Percentiles rank a stretch among this genome's conserved stretches.
These are phyloP conservation scores for Taphrina pruni DNA, from an alignment of 1,139 yeast species.

Conservation along the genomic window DNA sequence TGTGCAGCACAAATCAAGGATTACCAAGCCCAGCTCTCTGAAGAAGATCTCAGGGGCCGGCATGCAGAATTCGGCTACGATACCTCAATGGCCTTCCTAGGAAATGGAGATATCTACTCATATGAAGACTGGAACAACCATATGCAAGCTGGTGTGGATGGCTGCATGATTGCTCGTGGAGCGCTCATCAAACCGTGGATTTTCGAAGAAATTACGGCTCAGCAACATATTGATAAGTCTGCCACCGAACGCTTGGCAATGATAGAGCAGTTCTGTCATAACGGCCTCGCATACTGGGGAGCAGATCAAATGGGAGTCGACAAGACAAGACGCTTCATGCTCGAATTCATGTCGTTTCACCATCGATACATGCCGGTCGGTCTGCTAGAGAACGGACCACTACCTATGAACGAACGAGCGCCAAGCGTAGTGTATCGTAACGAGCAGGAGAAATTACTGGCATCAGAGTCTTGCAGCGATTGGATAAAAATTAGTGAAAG, in stretches of 20 bases:
- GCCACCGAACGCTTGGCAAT: conserved; percentile 87
- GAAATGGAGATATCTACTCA: conserved; percentile 91
- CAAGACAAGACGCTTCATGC: conserved; percentile 83
- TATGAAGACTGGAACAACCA: conserved; percentile 88
- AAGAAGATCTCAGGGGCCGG: conserved; percentile 18
- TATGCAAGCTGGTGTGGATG: conserved; percentile 76
- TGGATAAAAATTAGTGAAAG: conserved; percentile 97
- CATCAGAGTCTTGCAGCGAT: conserved; percentile 81
- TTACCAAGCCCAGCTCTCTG: conserved; percentile 32
- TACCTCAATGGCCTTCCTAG: conserved; percentile 60
- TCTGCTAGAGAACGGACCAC: conserved; percentile 83
- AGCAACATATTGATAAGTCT: conserved; percentile 86
- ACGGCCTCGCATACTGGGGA: conserved; percentile 97
- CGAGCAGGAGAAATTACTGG: conserved; percentile 87
- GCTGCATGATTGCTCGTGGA: conserved; percentile 97
- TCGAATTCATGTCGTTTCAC: conserved; percentile 92
- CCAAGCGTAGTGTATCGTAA: conserved; percentile 94
- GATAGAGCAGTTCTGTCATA: conserved; percentile 69
- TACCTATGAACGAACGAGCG: conserved; percentile 89
- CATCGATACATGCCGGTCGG: conserved; percentile 95
- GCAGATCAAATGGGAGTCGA: conserved; percentile 93
- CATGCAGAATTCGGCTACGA: conserved; percentile 53
- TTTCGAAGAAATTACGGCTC: conserved; percentile 89
- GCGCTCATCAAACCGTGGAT: conserved; percentile 99
- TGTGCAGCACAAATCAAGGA: conserved; percentile 45